A percentile compares a stretch with the other conserved stretches of the same genome.
phyloP scores from a whole-genome alignment of 2,329 filamentous ascomycete genomes.

The Venturia oleaginea region DNA sequence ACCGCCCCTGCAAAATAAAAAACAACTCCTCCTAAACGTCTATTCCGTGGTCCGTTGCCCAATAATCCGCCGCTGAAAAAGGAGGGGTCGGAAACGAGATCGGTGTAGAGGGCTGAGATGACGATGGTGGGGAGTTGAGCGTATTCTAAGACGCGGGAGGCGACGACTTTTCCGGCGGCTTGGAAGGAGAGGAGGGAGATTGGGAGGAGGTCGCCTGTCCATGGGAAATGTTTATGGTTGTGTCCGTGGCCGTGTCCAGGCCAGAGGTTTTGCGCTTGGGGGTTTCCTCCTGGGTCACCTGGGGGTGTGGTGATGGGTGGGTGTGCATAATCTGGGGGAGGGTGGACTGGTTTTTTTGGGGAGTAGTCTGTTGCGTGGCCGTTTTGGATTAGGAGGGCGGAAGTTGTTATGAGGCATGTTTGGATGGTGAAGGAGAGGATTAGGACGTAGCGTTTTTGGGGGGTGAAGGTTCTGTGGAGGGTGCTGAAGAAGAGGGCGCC shows the following conservation, averaged over 20 bases:
- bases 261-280: no score
- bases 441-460: constrained; percentile 56
- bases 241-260: no score
- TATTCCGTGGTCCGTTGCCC: constrained; percentile 44
- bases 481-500: constrained; percentile 63
- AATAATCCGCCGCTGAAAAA: constrained; percentile 32
- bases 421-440: constrained; percentile 36
- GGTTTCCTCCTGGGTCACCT: no score
- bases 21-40: constrained; percentile 41
- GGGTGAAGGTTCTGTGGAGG: constrained; percentile 54
- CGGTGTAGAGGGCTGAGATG: constrained; percentile 50
- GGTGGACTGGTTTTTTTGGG: neutral
- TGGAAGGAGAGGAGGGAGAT: constrained; percentile 66
- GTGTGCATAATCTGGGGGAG: neutral
- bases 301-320: no score
- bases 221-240: neutral
- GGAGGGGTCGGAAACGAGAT: constrained; percentile 60
- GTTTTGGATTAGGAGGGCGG: neutral
- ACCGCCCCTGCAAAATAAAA: constrained; percentile 46
- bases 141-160: constrained; percentile 59
- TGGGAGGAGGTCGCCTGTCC: constrained; percentile 34
- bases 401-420: constrained; percentile 28
- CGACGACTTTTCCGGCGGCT: constrained; percentile 69
- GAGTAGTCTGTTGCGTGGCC: neutral
- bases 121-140: constrained; percentile 67